Evolutionary conservation across 176 grass and related monocot species (phyloP).

Genomic region (Musa troglodytarum): DNA sequence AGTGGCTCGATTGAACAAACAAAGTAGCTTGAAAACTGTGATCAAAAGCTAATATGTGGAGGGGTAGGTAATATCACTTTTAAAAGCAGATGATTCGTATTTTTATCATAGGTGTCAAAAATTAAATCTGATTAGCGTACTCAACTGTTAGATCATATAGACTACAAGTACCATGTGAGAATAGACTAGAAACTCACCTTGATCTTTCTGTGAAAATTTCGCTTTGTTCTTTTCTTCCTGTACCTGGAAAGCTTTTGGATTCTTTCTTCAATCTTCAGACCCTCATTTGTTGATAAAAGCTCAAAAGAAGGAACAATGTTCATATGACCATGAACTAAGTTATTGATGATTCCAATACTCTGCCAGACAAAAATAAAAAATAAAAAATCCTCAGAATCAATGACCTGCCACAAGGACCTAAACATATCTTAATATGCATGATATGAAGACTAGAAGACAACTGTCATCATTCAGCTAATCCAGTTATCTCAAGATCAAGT

Average conservation of each 20-base stretch:
- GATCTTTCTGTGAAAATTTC: constrained; percentile 16
- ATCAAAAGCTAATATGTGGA: no score
- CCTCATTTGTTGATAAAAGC: background rate
- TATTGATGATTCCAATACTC: background rate
- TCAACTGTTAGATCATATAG: background rate
- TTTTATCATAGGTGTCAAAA: no score
- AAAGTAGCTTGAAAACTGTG: no score
- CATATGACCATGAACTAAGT: background rate
- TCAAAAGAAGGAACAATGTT: background rate
- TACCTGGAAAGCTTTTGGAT: constrained; percentile 13
- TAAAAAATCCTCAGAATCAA: no score
- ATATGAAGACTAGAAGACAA: no score
- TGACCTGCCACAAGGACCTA: no score
- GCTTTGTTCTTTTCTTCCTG: constrained; percentile 7
- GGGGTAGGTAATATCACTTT: no score
- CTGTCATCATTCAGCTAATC: no score
- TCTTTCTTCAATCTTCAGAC: constrained; percentile 9
- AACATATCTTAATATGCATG: background rate
- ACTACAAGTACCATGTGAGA: background rate
- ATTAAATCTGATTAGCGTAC: no score
- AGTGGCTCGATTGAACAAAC: no score
- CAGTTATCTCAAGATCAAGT: no score
- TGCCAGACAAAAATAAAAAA: background rate
- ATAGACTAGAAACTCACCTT: background rate
- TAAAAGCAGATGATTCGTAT: no score